Base-by-base conservation (phyloP, 2,329 filamentous ascomycete genomes). In the Aspergillus ruber region DNA sequence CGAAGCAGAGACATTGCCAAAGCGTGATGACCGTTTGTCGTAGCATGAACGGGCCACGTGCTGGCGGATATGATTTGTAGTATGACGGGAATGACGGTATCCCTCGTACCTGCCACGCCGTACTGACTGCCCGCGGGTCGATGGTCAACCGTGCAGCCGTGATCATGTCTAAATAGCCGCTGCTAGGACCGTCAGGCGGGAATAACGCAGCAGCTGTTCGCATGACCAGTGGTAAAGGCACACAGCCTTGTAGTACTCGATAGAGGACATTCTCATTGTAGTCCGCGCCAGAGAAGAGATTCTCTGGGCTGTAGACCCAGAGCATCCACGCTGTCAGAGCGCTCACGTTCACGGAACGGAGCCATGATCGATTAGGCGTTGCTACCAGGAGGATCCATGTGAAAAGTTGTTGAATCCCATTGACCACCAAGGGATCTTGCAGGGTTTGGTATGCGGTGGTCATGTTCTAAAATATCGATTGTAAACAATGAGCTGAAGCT, bases 251-350 rank as follows among this genome's bases (percentile, higher is more conserved):
- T 18, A 39, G 8, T 12, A 15, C 10, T 6, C 36, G 36, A 7
- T 18, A 18, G 17, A 39, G 36, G 3, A 39, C 36, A 39, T 39
- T 39, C 36, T 39, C 36, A 12, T 18, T 1, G 18, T 39, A 39
- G 3, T 39, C 36, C 3, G 36, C 9, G 17, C 36, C 36, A 39
- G 45, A 50, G 40, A 54, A 40, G 43, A 39, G 36, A 18, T 39
- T 39, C 17, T 20, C 18, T 3, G 36, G 10, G 6, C 5, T 8
- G 36, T 39, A 39, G 17, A 21, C 36, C 36, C 36, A 39, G 17
- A 39, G 9, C 7, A 20, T 21, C 36, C 36, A 39, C 18, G 36
- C 36, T 20, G 18, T 18, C 15, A 39, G 36, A 7, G 17, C 15
- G 36, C 36, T 18, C 17, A 39, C 18, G 18, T 39, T 39, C 5